phyloP scores from a whole-genome alignment of 2,329 filamentous ascomycete species.

The Xylariaceae sp. region DNA sequence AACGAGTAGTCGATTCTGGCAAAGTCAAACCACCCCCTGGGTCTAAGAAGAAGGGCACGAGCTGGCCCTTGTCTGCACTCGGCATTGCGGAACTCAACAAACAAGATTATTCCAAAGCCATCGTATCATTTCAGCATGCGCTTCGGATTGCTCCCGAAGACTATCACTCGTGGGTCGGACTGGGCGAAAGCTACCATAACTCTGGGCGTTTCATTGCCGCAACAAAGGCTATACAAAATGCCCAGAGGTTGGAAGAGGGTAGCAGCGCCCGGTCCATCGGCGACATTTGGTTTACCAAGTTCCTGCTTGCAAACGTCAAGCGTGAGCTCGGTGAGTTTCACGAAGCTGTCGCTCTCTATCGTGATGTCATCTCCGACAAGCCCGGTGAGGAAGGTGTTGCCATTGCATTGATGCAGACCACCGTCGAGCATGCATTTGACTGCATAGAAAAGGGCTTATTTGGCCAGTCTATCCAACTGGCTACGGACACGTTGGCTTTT shows the following conservation, averaged over 20 bases:
- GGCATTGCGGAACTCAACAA: slow-evolving; percentile 93
- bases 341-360: slow-evolving; percentile 70
- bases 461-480: slow-evolving; percentile 69
- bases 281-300: slow-evolving; percentile 90
- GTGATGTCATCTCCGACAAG: slow-evolving; percentile 59
- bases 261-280: slow-evolving; percentile 46
- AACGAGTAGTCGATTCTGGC: slow-evolving; percentile 89
- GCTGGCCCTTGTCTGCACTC: slow-evolving; percentile 91
- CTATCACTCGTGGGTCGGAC: slow-evolving; percentile 91
- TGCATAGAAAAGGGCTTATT: slow-evolving; percentile 78
- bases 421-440: slow-evolving; percentile 72
- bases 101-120: slow-evolving; percentile 80
- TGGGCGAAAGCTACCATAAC: slow-evolving; percentile 96
- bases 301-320: slow-evolving; percentile 93
- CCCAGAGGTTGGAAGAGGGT: slow-evolving; percentile 63
- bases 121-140: slow-evolving; percentile 86
- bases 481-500: slow-evolving; percentile 59
- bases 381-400: slow-evolving; percentile 77
- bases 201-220: slow-evolving; percentile 93
- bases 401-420: slow-evolving; percentile 79
- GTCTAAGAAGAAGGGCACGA: slow-evolving; percentile 85
- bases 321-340: slow-evolving; percentile 88
- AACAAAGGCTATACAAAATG: slow-evolving; percentile 81
- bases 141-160: slow-evolving; percentile 76
- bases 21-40: slow-evolving; percentile 85